These are phyloP conservation scores for Eutypa lata DNA, from an alignment of 2,329 filamentous ascomycete species.

Conservation along the genomic window DNA sequence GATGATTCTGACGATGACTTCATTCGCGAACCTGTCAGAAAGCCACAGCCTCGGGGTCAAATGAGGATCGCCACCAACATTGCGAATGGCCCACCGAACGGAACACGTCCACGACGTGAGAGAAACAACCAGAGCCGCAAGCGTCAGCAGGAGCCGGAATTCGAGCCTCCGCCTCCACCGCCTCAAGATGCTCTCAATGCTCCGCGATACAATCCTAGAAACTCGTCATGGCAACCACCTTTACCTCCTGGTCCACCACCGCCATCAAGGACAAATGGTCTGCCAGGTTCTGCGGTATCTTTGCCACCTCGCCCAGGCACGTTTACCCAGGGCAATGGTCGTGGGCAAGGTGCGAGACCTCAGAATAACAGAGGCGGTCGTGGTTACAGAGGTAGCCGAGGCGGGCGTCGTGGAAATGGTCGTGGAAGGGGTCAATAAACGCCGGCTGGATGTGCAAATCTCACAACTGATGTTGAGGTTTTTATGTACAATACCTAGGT, in stretches of 20 bases:
- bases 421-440: conserved; percentile 7
- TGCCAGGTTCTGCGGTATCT: conserved; percentile 12
- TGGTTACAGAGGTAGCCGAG: conserved; percentile 9
- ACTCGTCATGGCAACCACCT: conserved; percentile 17
- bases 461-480: not conserved
- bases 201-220: not conserved
- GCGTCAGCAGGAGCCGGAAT: conserved; percentile 8
- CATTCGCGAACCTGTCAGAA: conserved; percentile 23
- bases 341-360: not conserved
- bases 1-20: conserved; percentile 31
- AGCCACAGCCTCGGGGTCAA: conserved; percentile 13
- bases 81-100: conserved; percentile 5
- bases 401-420: conserved; percentile 12
- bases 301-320: conserved; percentile 20
- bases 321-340: conserved; percentile 6
- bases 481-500: not conserved
- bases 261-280: conserved; percentile 2
- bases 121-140: conserved; percentile 6
- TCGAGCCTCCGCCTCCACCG: conserved; percentile 6
- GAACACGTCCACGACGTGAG: conserved; percentile 3
- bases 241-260: conserved; percentile 23
- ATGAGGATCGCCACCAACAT: conserved; percentile 29
- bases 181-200: not conserved
- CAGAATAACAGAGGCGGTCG: conserved; percentile 38
- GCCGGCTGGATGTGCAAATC: not conserved